Base-by-base conservation (phyloP, 805 yeast genomes). In the Candida railenensis region DNA sequence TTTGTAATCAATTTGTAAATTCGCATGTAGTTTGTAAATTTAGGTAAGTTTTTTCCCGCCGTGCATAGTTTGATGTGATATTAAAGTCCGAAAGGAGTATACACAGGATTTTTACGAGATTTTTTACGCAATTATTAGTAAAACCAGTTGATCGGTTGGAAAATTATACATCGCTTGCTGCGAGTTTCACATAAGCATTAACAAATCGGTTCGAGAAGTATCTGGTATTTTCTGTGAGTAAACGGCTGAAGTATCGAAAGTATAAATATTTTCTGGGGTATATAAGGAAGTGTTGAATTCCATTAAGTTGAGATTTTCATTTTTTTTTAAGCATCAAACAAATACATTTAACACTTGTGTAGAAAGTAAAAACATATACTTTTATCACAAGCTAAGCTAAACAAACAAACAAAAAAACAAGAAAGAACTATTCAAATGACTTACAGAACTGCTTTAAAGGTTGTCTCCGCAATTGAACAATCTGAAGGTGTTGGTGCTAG, bases 401-500 rank as follows among this genome's bases (percentile, higher is more conserved):
- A 18, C 18, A 14, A 37, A 16, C 34, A 34, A 38, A 16, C 15
- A 30, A 45, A 41, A 28, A 32, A 34, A 25, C 12, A 16, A 22
- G 11, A 19, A 11, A 36, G 20, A n/a, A 22, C 39, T 32, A 42
- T 52, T 18, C 25, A 30, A 40, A 55, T 53, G 57, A 39, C 47
- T 14, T 46, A 55, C 20, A 67, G 76, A 66, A 54, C 68, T 18
- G 61, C 70, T 50, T 53, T 54, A 30, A 59, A 58, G 42, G 53
- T 70, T 33, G 55, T 70, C 21, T 53, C 60, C 40, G 90, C 92
- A 25, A 58, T 76, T 36, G 88, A 87, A 56, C 89, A 84, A 58
- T 74, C 84, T 16, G 96, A 89, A 66, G 96, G 96, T 53, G 90
- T 77, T 25, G 96, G 96, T n/a, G 96, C 96, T 22, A 67, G 76